Evolutionary conservation across 805 yeast genomes (phyloP).

Genomic region (Osmozyma mogii): DNA sequence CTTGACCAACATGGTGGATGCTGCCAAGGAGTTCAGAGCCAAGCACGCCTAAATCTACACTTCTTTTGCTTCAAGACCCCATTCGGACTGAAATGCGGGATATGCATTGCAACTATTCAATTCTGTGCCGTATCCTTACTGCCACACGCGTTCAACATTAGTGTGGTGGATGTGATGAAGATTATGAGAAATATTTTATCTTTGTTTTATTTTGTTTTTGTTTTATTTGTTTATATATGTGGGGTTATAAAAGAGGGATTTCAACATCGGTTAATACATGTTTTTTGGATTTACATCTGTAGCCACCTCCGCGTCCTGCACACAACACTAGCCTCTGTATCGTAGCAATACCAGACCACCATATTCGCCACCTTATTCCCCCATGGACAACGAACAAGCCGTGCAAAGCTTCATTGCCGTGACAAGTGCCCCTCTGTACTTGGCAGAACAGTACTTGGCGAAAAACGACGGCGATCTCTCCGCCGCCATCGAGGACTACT

Average conservation of each 20-base stretch:
- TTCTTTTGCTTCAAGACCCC: conserved; percentile 6
- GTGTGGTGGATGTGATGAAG: conserved; percentile 25
- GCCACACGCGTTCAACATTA: conserved; percentile 43
- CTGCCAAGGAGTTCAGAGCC: conserved; percentile 84
- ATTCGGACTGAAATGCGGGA: conserved; percentile 4
- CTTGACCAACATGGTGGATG: conserved; percentile 97
- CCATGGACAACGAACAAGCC: conserved; percentile 6
- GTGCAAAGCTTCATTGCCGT: conserved; percentile 29
- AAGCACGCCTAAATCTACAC: conserved; percentile 24
- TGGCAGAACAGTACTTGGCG: conserved; percentile 34
- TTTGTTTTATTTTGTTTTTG: conserved; percentile 9
- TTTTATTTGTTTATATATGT: conserved; percentile 3
- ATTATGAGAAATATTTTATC: conserved; percentile 14
- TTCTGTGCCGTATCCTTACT: conserved; percentile 33
- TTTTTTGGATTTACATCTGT: too few relatives aligned
- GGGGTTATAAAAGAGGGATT: conserved; percentile 38
- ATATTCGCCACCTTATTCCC: not conserved
- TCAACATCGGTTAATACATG: conserved; percentile 41
- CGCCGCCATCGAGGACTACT: conserved; percentile 36
- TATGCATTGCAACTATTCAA: conserved; percentile 29
- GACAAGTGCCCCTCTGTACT: conserved; percentile 24
- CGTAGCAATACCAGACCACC: not conserved
- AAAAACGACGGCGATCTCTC: conserved; percentile 30
- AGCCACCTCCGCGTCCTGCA: too few relatives aligned
- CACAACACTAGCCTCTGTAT: too few relatives aligned